These are phyloP conservation scores for Zychaea mexicana DNA, from an alignment of 371 early-diverging fungal genomes.

Conservation along the genomic window DNA sequence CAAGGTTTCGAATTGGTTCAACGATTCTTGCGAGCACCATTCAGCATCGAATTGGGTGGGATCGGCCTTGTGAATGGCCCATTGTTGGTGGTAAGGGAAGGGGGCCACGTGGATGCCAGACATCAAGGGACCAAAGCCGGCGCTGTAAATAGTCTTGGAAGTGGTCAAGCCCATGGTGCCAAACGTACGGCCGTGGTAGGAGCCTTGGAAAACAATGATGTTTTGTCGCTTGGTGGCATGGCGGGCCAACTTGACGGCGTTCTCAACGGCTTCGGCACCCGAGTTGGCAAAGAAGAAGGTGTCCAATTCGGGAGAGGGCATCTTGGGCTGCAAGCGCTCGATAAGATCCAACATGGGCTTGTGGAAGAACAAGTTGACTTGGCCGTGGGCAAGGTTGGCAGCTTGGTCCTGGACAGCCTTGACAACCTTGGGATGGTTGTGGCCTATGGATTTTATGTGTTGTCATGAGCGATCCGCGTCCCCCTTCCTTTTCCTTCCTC, in stretches of 20 bases:
- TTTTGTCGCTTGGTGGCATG: conserved; percentile 61
- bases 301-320: conserved; percentile 51
- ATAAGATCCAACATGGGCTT: conserved; percentile 60
- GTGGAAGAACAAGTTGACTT: conserved; percentile 58
- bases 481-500: background rate
- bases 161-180: conserved; percentile 62
- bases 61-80: conserved; percentile 44
- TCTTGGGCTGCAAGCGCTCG: conserved; percentile 40
- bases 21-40: conserved; percentile 49
- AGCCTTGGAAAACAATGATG: conserved; percentile 55
- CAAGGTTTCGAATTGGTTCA: conserved; percentile 49
- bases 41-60: conserved; percentile 40
- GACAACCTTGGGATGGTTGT: conserved; percentile 60
- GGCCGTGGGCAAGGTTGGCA: conserved; percentile 51
- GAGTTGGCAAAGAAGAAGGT: conserved; percentile 65
- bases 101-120: conserved; percentile 59
- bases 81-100: conserved; percentile 56
- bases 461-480: background rate
- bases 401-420: conserved; percentile 65
- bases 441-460: conserved; percentile 21
- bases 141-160: conserved; percentile 57
- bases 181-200: conserved; percentile 62
- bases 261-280: conserved; percentile 64
- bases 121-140: conserved; percentile 58
- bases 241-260: conserved; percentile 57